A percentile compares a stretch with the other conserved stretches of the same genome.
Evolutionary conservation across 345 rosid genomes (phyloP).

Genomic region (Brassica incana): DNA sequence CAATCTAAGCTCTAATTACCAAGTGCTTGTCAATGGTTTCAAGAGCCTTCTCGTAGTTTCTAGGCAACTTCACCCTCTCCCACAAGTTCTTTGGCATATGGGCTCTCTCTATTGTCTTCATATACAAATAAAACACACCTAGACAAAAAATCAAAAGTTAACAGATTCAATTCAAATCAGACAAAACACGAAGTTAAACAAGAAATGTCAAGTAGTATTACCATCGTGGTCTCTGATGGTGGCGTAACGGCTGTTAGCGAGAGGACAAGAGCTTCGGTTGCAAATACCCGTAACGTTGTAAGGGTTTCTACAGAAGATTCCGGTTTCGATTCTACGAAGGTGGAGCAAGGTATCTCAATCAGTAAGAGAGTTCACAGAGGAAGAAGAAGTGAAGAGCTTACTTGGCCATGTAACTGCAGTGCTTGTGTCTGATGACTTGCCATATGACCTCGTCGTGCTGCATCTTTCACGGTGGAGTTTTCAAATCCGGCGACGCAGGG

Average conservation of each 20-base stretch:
- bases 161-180: neutral
- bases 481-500: neutral
- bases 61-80: conserved; percentile 89
- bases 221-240: conserved; percentile 94
- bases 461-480: conserved; percentile 44
- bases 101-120: conserved; percentile 98
- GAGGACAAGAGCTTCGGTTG: conserved; percentile 96
- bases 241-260: conserved; percentile 93
- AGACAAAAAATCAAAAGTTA: neutral
- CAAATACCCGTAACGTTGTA: conserved; percentile 93
- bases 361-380: neutral
- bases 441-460: conserved; percentile 98
- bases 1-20: conserved; percentile 46
- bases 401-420: conserved; percentile 99
- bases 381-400: conserved; percentile 18
- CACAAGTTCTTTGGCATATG: conserved; percentile 85
- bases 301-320: conserved; percentile 89
- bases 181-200: conserved; percentile 1
- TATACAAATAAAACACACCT: conserved; percentile 87
- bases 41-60: conserved; percentile 88
- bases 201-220: conserved; percentile 29
- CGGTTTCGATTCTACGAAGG: conserved; percentile 69
- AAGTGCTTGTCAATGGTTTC: conserved; percentile 85
- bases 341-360: neutral
- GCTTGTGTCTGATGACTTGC: conserved; percentile 95